Base-by-base conservation (phyloP, 2,329 filamentous ascomycete genomes). In the Phialocephala subalpina region DNA sequence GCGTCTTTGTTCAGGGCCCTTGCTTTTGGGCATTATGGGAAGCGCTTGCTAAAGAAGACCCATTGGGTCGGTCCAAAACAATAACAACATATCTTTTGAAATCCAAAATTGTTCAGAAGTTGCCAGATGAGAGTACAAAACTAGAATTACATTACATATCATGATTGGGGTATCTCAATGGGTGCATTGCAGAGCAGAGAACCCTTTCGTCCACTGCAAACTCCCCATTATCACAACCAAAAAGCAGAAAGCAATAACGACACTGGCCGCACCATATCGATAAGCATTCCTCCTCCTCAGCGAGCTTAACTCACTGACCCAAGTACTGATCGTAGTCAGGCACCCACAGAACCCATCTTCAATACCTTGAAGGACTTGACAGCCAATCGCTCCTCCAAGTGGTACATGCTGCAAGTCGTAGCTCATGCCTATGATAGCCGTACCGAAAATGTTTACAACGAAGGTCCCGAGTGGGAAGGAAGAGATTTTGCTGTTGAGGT, bases 401-500 rank as follows among this genome's bases (percentile, higher is more conserved):
- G 83, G 85, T 0, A 83, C 84, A 73, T 93, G 93, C 69, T 93
- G 92, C 59, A 97, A 80, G 74, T 97, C 92, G 81, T 87, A 97
- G 35, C 88, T 86, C 84, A 93, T 89, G 16, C 87, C 94, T 58
- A 97, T 78, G 18, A 97, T 78, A 0, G 85, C 85, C 0, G 92
- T 94, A 4, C 94, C 95, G 16, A 90, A 77, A 4, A 97, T 82
- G 74, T 98, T 98, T 33, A 91, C 93, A 0, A 82, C 80, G 73
- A 97, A 97, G 0, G 95, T 98, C 2, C 95, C 95, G 0, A 97
- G 78, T 0, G 95, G 95, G 71, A 97, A 97, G 0, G 84, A 80
- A 0, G 87, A 78, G 0, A 88, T 71, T 22, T 87, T 82, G 0
- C 85, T 81, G 73, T 97, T 97, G n/a, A 97, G 84, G 27, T 82